Evolutionary conservation across 1,139 yeast genomes (phyloP).

Genomic region (Petasospora rhodanensis): DNA sequence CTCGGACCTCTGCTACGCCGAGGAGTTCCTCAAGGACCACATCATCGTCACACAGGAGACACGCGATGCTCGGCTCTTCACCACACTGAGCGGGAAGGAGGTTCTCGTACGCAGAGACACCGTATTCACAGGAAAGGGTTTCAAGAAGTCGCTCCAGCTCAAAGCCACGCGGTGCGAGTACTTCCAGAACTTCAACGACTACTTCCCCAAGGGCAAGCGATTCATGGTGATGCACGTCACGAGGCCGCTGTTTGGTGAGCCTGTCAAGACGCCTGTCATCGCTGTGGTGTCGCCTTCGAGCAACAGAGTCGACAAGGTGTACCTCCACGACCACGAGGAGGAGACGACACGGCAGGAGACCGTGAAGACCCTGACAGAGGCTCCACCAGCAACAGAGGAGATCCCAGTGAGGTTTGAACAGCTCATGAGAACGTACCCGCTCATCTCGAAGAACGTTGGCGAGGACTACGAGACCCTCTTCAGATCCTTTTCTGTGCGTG

Average conservation of each 20-base stretch:
- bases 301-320: constrained; percentile 6
- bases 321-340: no score
- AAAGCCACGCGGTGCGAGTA: constrained; percentile 41
- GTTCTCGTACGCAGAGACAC: constrained; percentile 52
- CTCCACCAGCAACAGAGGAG: no score
- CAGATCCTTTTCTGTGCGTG: constrained; percentile 31
- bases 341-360: constrained; percentile 1
- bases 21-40: constrained; percentile 71
- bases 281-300: constrained; percentile 12
- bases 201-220: constrained; percentile 44
- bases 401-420: constrained; percentile 33
- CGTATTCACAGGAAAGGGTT: constrained; percentile 55
- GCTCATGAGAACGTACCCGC: constrained; percentile 43
- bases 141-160: constrained; percentile 42
- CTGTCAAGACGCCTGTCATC: constrained; percentile 12
- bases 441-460: constrained; percentile 43
- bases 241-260: constrained; percentile 43
- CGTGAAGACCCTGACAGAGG: no score
- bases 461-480: constrained; percentile 38
- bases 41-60: constrained; percentile 44
- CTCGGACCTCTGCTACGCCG: constrained; percentile 55
- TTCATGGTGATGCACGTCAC: constrained; percentile 53
- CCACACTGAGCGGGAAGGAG: constrained; percentile 58
- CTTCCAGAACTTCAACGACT: constrained; percentile 40
- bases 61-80: constrained; percentile 43